phyloP scores from a whole-genome alignment of 352 stramenopile genomes.

The Saprolegnia diclina region DNA sequence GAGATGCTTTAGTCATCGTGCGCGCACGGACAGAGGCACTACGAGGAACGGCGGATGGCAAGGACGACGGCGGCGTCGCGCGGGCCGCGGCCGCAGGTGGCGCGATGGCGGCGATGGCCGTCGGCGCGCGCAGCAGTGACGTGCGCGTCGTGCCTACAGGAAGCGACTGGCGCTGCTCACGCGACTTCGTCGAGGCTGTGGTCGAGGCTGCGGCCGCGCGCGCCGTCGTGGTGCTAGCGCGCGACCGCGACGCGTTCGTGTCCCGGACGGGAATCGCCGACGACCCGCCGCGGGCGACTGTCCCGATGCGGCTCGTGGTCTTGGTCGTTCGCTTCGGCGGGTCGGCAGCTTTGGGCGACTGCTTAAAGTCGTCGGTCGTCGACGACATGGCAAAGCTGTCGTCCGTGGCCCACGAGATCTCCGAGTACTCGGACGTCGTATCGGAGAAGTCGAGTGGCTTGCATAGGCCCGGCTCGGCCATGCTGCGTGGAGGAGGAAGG shows the following conservation, averaged over 20 bases:
- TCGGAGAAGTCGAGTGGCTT: conserved; percentile 27
- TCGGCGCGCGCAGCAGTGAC: background rate
- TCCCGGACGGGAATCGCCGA: conserved; percentile 2
- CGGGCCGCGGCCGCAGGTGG: background rate
- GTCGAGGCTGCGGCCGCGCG: background rate
- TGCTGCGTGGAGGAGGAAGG: background rate
- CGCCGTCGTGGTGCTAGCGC: background rate
- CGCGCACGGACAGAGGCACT: background rate
- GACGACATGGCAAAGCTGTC: conserved; percentile 15
- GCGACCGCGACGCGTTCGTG: background rate
- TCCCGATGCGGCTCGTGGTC: conserved; percentile 1
- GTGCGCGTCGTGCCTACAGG: conserved; percentile 1
- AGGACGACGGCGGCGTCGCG: background rate
- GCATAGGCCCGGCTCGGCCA: background rate
- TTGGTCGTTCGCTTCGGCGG: background rate
- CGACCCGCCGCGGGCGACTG: background rate
- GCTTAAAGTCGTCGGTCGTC: background rate
- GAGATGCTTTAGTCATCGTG: conserved; percentile 8
- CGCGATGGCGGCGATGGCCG: background rate
- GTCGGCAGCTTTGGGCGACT: background rate
- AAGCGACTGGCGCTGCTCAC: conserved; percentile 1
- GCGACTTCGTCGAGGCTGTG: background rate
- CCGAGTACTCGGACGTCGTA: conserved; percentile 23
- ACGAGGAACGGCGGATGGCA: background rate
- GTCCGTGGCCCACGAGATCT: conserved; percentile 24